phyloP scores from a whole-genome alignment of 2,329 filamentous ascomycete genomes.

The Davidsoniella australis region DNA sequence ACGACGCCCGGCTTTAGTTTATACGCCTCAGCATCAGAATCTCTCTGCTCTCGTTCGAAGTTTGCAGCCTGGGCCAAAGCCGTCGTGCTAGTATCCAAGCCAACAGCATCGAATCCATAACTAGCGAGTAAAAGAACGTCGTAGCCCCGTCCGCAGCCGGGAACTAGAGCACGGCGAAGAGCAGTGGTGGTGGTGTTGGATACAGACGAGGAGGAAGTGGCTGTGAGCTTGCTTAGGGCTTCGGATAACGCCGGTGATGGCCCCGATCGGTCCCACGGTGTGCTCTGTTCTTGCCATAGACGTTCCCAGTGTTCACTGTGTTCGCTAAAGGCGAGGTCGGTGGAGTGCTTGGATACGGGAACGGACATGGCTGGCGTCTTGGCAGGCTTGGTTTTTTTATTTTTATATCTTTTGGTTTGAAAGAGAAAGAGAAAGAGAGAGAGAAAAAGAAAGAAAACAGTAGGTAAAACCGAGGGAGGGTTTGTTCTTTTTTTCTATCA shows the following conservation, averaged over 20 bases:
- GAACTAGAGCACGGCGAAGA: conserved; percentile 61
- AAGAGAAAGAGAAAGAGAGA: neutral
- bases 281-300: conserved; percentile 28
- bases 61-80: conserved; percentile 27
- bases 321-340: conserved; percentile 10
- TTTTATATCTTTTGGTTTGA: neutral
- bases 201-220: conserved; percentile 12
- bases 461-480: neutral
- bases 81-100: conserved; percentile 46
- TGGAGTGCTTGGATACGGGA: neutral
- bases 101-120: conserved; percentile 61
- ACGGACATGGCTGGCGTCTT: too few species aligned
- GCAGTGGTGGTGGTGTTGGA: conserved; percentile 33
- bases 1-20: conserved; percentile 22
- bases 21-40: conserved; percentile 23
- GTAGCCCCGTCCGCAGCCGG: conserved; percentile 68
- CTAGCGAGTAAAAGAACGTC: conserved; percentile 61
- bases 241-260: conserved; percentile 38
- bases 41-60: conserved; percentile 21
- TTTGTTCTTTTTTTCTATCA: too few species aligned
- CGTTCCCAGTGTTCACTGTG: conserved; percentile 29
- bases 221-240: conserved; percentile 22
- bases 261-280: conserved; percentile 39
- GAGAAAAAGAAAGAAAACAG: neutral
- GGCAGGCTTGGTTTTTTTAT: too few species aligned